phyloP scores from a whole-genome alignment of 148 eudicot genomes.

The Polygonum aviculare region DNA sequence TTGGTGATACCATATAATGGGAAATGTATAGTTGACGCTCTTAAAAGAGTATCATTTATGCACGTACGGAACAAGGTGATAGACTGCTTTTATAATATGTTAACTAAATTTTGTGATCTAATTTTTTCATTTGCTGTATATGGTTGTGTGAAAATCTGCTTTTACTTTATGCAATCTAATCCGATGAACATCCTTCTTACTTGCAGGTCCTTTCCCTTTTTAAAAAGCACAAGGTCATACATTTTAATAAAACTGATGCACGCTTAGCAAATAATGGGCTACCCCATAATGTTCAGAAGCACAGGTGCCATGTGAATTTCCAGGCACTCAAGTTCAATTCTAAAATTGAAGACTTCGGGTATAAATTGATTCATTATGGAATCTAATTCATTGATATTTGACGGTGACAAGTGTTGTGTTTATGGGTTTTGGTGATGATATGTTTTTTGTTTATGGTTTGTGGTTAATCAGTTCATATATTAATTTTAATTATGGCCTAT shows the following conservation, averaged over 20 bases:
- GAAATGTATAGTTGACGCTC: background rate
- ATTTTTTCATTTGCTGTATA: background rate
- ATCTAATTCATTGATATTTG: too few species aligned
- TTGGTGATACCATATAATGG: background rate
- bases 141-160: background rate
- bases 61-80: background rate
- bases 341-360: conserved; percentile 45
- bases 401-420: too few species aligned
- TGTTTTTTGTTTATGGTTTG: too few species aligned
- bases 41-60: background rate
- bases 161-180: background rate
- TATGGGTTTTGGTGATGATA: too few species aligned
- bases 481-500: too few species aligned
- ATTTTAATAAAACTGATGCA: conserved; percentile 86
- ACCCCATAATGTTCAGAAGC: conserved; percentile 72
- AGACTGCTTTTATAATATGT: background rate
- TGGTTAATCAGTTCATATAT: too few species aligned
- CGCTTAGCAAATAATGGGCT: conserved; percentile 90
- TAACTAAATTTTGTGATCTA: background rate
- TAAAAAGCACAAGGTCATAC: conserved; percentile 61
- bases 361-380: conserved; percentile 63
- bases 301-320: conserved; percentile 91
- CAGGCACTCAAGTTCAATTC: conserved; percentile 85
- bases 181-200: conserved; percentile 12
- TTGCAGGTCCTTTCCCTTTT: conserved; percentile 83